Base-by-base conservation (phyloP, 768 basidiomycete species). In the Cystobasidium ongulense region DNA sequence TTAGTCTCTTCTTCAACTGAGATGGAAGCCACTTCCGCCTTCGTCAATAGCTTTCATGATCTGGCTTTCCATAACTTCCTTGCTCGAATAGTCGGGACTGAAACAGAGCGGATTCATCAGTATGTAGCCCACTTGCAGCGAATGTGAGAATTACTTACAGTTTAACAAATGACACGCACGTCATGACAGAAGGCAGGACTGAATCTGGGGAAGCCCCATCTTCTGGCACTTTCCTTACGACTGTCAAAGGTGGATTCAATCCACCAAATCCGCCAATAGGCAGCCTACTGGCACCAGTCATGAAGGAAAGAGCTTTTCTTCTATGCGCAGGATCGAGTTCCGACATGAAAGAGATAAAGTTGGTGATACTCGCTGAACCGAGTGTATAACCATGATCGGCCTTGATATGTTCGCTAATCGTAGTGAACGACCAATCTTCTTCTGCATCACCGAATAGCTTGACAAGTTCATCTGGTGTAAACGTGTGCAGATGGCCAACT, bases 321-420 rank as follows among this genome's bases (percentile, higher is more conserved):
- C 94, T 88, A 21, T 86, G 86, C 1, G 86, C 80, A 18, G 80
- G 81, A 78, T 93, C 89, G 78, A 89, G 96, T 67, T 86, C 86
- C 0, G 90, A 84, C 88, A 99, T 90, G 75, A 92, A 86, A 66
- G 90, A 91, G 29, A 97, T 81, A 70, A 99, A 85, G 78, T 91
- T 88, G 54, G 89, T 87, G 74, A 99, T 94, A 0, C 92, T 88
- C 41, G 89, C 88, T 79, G 92, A 94, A 80, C 98, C 95, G 15
- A 89, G 88, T 78, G 95, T 93, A 85, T 94, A 99, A 8, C 96
- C 96, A 80, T 99, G 96, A 78, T 99, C 96, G 13, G 96, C 96
- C 81, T 97, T 98, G 80, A 97, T 81, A 1, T 90, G 88, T 80
- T 95, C 93, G 41, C 86, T 87, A 38, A 98, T 85, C 25, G 92